Evolutionary conservation across 441 rosid species (phyloP).

Genomic region (Jatropha multifida): DNA sequence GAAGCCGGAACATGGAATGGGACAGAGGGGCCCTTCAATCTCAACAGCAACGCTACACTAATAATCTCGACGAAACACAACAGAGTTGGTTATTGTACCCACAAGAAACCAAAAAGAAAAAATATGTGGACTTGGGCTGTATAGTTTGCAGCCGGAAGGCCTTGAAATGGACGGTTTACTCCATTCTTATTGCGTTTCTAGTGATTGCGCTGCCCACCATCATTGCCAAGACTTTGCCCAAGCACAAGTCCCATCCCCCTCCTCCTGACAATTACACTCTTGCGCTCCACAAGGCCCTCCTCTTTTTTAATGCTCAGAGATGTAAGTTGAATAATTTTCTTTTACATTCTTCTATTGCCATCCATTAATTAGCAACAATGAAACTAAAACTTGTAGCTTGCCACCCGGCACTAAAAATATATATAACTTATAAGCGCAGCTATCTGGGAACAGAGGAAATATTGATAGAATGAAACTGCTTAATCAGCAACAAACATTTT

Average conservation of each 20-base stretch:
- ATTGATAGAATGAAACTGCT: too few species aligned
- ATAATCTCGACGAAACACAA: conserved; percentile 69
- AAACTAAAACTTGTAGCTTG: too few species aligned
- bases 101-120: conserved; percentile 49
- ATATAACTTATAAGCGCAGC: too few species aligned
- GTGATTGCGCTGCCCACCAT: conserved; percentile 61
- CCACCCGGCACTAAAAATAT: too few species aligned
- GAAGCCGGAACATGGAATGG: conserved; percentile 46
- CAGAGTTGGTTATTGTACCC: conserved; percentile 82
- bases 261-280: conserved; percentile 70
- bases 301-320: conserved; percentile 86
- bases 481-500: too few species aligned
- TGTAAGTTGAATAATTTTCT: conserved; percentile 41
- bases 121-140: conserved; percentile 78
- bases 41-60: conserved; percentile 21
- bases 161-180: conserved; percentile 46
- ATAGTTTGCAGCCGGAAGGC: conserved; percentile 53
- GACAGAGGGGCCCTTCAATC: conserved; percentile 55
- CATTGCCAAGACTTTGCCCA: conserved; percentile 61
- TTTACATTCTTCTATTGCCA: too few species aligned
- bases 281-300: conserved; percentile 77
- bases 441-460: too few species aligned
- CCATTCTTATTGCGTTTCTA: conserved; percentile 40
- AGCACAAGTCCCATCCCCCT: conserved; percentile 45
- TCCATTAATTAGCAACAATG: too few species aligned